Base-by-base conservation (phyloP, 2,329 filamentous ascomycete species). In the Ramichloridium luteum region DNA sequence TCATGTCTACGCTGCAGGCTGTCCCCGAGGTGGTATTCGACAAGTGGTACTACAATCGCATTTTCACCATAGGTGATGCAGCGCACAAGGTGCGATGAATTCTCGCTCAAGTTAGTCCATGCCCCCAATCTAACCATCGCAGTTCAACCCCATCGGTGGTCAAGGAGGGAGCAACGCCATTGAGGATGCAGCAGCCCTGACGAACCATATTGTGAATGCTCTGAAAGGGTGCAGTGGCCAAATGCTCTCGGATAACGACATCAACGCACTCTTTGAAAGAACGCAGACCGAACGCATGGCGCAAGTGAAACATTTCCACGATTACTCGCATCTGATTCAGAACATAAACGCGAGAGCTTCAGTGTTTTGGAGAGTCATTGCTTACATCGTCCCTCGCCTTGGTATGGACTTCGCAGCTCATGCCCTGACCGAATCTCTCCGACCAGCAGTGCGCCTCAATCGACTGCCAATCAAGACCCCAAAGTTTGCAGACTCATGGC, bases 151-250 rank as follows among this genome's bases (percentile, higher is more conserved):
- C 11, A 34, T 34, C 6, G 8, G n/a, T 11, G 31, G 31, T 10
- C 14, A 34, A 20, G 31, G 31, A 10, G 31, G 31, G 13, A 18
- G 11, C 16, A n/a, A 17, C 11, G 31, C 31, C 9, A 34, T 34
- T 23, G 31, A 34, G 20, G 31, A 34, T 14, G 31, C 31, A 22
- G 31, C 31, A 4, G 31, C 29, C 5, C 31, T 34, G 5, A 11
- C 15, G 3, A 29, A 14, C 12, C 11, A 12, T 5, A 13, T 34
- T 23, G 20, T 23, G 20, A 23, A 23, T 23, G 20, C 20, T 23
- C 8, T 23, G 20, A 23, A 23, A n/a, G 20, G 8, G 20, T 23
- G 20, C n/a, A n/a, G n/a, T n/a, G 20, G n/a, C 20, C 20, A n/a
- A 23, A 8, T 8, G 20, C 20, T 23, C 8, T 8, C 20, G n/a